phyloP scores from a whole-genome alignment of 2,329 filamentous ascomycete species.

The Fusarium ambrosium region DNA sequence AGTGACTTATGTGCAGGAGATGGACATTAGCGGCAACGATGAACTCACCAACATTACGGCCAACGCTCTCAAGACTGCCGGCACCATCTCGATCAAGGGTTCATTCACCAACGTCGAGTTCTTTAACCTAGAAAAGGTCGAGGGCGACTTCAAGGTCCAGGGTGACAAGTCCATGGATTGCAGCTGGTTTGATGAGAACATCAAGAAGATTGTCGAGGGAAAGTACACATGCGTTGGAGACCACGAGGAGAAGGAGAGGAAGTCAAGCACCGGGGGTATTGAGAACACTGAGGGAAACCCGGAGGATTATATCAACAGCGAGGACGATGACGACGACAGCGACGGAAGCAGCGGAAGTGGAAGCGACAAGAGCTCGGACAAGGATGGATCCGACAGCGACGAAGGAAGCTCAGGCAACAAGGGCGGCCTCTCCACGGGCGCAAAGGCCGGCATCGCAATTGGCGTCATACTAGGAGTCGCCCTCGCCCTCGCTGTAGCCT shows the following conservation, averaged over 20 bases:
- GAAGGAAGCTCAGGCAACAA: constrained; percentile 15
- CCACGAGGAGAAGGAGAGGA: constrained; percentile 44
- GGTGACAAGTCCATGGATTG: constrained; percentile 48
- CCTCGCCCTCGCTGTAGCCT: constrained; percentile 17
- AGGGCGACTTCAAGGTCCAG: constrained; percentile 45
- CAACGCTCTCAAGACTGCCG: constrained; percentile 45
- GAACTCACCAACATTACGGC: constrained; percentile 46
- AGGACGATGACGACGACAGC: constrained; percentile 8
- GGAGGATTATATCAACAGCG: constrained; percentile 42
- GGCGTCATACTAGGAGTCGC: constrained; percentile 29
- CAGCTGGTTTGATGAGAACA: constrained; percentile 48
- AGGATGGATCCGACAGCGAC: constrained; percentile 1
- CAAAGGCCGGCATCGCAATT: constrained; percentile 43
- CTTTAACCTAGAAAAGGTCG: constrained; percentile 44
- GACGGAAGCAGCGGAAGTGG: constrained; percentile 12
- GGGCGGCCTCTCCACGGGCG: constrained; percentile 41
- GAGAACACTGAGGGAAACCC: constrained; percentile 46
- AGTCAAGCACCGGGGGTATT: constrained; percentile 46
- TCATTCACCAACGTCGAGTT: constrained; percentile 47
- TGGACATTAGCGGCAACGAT: constrained; percentile 42
- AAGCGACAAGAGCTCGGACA: constrained; percentile 11
- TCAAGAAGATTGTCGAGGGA: constrained; percentile 45
- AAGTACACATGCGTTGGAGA: constrained; percentile 44
- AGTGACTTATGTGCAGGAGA: constrained; percentile 37
- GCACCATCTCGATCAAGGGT: constrained; percentile 44